Percentiles rank a stretch among this genome's conserved stretches.
These are phyloP conservation scores for Solioccasus polychromus DNA, from an alignment of 768 basidiomycete genomes.

Conservation along the genomic window DNA sequence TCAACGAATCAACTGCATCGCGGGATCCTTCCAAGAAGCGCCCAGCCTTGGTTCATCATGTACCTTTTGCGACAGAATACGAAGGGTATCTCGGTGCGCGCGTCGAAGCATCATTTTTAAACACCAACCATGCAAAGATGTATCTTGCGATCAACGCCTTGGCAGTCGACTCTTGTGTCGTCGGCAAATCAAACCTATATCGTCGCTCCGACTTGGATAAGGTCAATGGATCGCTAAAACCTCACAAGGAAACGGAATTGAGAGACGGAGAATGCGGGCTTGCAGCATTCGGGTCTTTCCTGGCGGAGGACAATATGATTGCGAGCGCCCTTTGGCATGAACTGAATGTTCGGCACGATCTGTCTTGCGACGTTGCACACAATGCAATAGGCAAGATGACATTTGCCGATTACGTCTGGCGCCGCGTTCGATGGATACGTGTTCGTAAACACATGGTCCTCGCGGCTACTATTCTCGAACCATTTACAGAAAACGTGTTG, in stretches of 20 bases:
- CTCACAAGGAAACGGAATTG: constrained; percentile 28
- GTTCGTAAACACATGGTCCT: constrained; percentile 94
- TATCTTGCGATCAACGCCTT: constrained; percentile 91
- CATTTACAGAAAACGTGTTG: constrained; percentile 85
- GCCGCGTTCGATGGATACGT: constrained; percentile 94
- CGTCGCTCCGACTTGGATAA: constrained; percentile 83
- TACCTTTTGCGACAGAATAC: constrained; percentile 81
- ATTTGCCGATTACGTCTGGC: constrained; percentile 78
- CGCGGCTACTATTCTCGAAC: constrained; percentile 83
- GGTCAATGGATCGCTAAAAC: constrained; percentile 64
- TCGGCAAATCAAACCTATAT: constrained; percentile 95
- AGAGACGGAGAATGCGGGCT: constrained; percentile 48
- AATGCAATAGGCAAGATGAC: constrained; percentile 90
- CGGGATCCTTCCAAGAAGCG: constrained; percentile 37
- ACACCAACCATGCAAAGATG: constrained; percentile 98
- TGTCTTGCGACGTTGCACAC: constrained; percentile 86
- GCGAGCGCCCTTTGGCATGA: constrained; percentile 92
- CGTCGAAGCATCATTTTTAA: constrained; percentile 91
- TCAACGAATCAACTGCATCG: constrained; percentile 45
- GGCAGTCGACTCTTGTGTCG: constrained; percentile 90
- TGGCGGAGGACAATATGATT: constrained; percentile 99
- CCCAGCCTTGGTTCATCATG: constrained; percentile 90
- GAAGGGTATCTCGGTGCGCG: constrained; percentile 71
- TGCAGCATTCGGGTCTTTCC: constrained; percentile 77
- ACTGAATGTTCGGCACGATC: constrained; percentile 79